Conservation (phyloP, 179 eudicot genomes). For the Patellifolia procumbens region DNA sequence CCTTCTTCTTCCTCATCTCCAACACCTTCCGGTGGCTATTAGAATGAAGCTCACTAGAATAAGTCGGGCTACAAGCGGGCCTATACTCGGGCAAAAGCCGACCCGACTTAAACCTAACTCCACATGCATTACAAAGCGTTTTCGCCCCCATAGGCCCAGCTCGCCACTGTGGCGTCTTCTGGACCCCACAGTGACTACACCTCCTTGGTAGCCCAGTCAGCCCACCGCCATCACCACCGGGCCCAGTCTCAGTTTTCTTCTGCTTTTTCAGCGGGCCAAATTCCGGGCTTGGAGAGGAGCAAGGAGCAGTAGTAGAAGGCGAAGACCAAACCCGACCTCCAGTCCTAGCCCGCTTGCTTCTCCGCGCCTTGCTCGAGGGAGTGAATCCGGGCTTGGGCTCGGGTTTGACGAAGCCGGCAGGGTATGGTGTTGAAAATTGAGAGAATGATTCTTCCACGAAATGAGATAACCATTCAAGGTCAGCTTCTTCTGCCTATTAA, state of each 20-base stretch:
- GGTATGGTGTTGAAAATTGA: constrained; percentile 38
- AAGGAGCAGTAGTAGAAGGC: constrained; percentile 18
- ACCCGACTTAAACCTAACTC: constrained; percentile 88
- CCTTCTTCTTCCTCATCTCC: constrained; percentile 82
- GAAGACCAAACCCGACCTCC: constrained; percentile 50
- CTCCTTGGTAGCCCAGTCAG: constrained; percentile 37
- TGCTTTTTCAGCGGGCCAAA: constrained; percentile 74
- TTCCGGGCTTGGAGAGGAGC: constrained; percentile 16
- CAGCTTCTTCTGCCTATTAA: constrained; percentile 61
- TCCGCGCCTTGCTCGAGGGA: constrained; percentile 50
- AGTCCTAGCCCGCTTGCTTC: constrained; percentile 50
- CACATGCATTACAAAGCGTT: constrained; percentile 89
- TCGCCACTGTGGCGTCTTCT: constrained; percentile 94
- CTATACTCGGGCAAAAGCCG: constrained; percentile 88
- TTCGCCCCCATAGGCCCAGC: constrained; percentile 86
- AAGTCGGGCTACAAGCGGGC: constrained; percentile 94
- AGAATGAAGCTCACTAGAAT: constrained; percentile 68
- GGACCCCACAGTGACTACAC: constrained; percentile 78
- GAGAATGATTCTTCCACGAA: constrained; percentile 59
- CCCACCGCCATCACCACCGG: background rate
- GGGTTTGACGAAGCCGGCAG: constrained; percentile 38
- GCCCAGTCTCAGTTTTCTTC: constrained; percentile 45
- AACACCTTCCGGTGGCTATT: constrained; percentile 91
- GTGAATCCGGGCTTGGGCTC: too few species aligned
- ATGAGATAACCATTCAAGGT: constrained; percentile 63